Evolutionary conservation across 345 rosid species (phyloP).

Genomic region (Arabidopsis thaliana): DNA sequence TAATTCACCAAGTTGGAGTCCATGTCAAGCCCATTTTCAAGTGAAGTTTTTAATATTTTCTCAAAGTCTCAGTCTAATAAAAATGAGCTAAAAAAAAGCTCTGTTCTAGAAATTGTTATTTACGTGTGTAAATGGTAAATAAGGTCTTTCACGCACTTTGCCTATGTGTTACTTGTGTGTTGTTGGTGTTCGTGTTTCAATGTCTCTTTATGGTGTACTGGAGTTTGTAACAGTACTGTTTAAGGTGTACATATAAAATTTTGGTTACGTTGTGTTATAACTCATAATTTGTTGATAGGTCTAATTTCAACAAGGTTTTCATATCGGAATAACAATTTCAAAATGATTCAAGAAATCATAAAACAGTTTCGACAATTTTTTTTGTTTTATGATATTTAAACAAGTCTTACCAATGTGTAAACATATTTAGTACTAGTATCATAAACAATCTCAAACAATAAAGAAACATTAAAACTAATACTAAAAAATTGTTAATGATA

Average conservation of each 20-base stretch:
- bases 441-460: too few species aligned
- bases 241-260: conserved; percentile 15
- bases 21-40: conserved; percentile 39
- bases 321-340: too few species aligned
- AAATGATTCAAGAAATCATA: too few species aligned
- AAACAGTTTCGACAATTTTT: too few species aligned
- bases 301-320: too few species aligned
- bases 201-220: neutral
- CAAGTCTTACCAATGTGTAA: too few species aligned
- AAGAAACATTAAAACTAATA: too few species aligned
- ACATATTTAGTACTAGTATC: too few species aligned
- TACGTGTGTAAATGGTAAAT: conserved; percentile 28
- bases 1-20: conserved; percentile 40
- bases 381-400: too few species aligned
- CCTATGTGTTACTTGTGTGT: neutral
- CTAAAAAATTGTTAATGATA: too few species aligned
- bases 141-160: conserved; percentile 21
- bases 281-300: too few species aligned
- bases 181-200: neutral
- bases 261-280: conserved; percentile 11
- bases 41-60: neutral
- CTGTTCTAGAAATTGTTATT: conserved; percentile 15
- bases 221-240: conserved; percentile 17
- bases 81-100: conserved; percentile 8
- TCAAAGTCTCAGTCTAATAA: conserved; percentile 7